Evolutionary conservation across 2,329 filamentous ascomycete species (phyloP).

Genomic region (Colletotrichum ledebouriae): DNA sequence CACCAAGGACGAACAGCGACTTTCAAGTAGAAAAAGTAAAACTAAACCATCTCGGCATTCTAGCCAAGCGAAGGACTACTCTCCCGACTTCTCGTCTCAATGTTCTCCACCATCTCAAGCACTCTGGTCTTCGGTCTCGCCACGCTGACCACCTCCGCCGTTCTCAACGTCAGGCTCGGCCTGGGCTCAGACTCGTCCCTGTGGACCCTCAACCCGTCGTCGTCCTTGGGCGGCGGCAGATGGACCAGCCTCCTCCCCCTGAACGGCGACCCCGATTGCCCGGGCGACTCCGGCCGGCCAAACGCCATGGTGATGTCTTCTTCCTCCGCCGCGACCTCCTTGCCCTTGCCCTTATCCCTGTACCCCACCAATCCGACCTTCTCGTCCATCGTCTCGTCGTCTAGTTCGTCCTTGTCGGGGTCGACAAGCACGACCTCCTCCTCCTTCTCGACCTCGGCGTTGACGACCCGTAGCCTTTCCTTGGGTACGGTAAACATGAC

Average conservation of each 20-base stretch:
- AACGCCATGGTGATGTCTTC: neutral
- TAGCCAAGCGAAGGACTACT: conserved; percentile 51
- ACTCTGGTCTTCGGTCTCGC: conserved; percentile 61
- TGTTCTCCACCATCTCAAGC: conserved; percentile 67
- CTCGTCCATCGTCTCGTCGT: conserved; percentile 25
- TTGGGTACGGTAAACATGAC: conserved; percentile 95
- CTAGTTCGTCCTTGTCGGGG: conserved; percentile 49
- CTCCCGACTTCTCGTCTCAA: conserved; percentile 62
- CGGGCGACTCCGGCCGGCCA: conserved; percentile 34
- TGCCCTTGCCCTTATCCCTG: conserved; percentile 40
- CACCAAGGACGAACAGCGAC: neutral
- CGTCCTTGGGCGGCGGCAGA: conserved; percentile 40
- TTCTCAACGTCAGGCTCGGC: conserved; percentile 54
- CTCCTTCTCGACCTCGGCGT: conserved; percentile 71
- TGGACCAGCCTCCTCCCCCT: conserved; percentile 40
- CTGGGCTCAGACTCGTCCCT: conserved; percentile 46
- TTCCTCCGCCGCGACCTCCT: conserved; percentile 22
- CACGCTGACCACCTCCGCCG: conserved; percentile 62
- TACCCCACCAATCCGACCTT: neutral
- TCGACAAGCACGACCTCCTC: conserved; percentile 59
- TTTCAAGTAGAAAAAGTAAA: neutral
- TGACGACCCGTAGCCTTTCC: conserved; percentile 89
- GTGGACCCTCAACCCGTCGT: neutral
- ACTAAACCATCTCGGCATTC: neutral
- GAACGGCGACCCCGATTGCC: conserved; percentile 26